A percentile compares a stretch with the other conserved stretches of the same genome.
phyloP scores from a whole-genome alignment of 805 yeast species.

The Candida alai region DNA sequence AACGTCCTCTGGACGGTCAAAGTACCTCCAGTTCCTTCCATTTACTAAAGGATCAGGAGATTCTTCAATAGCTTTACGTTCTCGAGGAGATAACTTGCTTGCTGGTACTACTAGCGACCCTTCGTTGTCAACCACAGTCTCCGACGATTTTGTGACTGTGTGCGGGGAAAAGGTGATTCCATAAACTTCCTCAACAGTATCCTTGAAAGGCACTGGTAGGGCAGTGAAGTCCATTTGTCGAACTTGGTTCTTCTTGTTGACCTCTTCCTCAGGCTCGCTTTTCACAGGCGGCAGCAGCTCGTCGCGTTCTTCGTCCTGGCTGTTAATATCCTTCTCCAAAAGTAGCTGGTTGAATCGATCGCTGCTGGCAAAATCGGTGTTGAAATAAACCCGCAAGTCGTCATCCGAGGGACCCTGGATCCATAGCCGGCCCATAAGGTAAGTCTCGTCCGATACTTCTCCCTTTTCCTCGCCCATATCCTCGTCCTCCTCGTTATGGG shows the following conservation, averaged over 20 bases:
- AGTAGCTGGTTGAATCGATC: constrained; percentile 10
- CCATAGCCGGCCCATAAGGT: constrained; percentile 82
- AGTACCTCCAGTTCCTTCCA: constrained; percentile 63
- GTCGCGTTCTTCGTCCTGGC: constrained; percentile 2
- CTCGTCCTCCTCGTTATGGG: constrained; percentile 11
- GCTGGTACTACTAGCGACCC: constrained; percentile 15
- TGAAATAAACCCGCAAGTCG: constrained; percentile 33
- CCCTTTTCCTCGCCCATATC: constrained; percentile 43
- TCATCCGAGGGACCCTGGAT: constrained; percentile 78
- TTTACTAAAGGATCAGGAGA: constrained; percentile 50
- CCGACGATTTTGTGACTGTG: background rate
- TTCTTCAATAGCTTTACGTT: constrained; percentile 69
- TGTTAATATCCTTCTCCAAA: constrained; percentile 13
- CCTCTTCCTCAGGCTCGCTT: constrained; percentile 20
- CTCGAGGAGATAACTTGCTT: constrained; percentile 28
- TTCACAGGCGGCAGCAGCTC: constrained; percentile 7
- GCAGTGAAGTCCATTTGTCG: constrained; percentile 21
- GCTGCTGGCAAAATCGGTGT: constrained; percentile 11
- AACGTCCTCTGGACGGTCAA: constrained; percentile 59
- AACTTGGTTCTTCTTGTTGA: constrained; percentile 11
- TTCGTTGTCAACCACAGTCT: constrained; percentile 14
- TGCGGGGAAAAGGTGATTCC: background rate
- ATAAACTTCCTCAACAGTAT: constrained; percentile 18
- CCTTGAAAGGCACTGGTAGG: constrained; percentile 9
- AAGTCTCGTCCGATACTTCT: constrained; percentile 50